Conservation (phyloP, 2,329 filamentous ascomycete species). For the Curvularia lunata region DNA sequence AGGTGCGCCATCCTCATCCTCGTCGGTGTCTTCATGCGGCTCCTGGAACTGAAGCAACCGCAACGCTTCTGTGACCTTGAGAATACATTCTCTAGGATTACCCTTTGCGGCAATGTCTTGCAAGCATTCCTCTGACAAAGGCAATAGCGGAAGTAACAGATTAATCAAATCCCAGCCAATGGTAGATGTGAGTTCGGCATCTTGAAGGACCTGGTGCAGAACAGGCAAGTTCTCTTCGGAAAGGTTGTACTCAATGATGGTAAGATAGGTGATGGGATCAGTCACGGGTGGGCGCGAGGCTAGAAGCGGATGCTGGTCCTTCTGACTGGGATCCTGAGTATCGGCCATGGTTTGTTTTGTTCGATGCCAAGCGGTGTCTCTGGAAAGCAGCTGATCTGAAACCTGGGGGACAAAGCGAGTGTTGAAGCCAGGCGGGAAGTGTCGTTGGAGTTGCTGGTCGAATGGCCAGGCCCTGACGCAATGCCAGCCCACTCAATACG, state of each 20-base stretch:
- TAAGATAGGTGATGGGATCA: slow-evolving; percentile 78
- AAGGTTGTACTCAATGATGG: slow-evolving; percentile 76
- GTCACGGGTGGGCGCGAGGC: slow-evolving; percentile 66
- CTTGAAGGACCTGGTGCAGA: slow-evolving; percentile 72
- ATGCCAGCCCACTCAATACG: slow-evolving; percentile 18
- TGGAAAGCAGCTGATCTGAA: background rate
- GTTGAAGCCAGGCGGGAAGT: slow-evolving; percentile 9
- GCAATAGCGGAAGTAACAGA: slow-evolving; percentile 71
- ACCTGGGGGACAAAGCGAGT: background rate
- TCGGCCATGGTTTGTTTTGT: slow-evolving; percentile 37
- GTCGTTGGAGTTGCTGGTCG: slow-evolving; percentile 10
- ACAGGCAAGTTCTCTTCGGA: slow-evolving; percentile 69
- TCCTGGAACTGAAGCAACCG: slow-evolving; percentile 62
- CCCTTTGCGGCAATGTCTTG: slow-evolving; percentile 77
- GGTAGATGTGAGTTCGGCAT: slow-evolving; percentile 71
- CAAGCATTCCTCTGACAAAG: slow-evolving; percentile 71
- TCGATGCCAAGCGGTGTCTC: background rate
- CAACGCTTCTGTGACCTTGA: slow-evolving; percentile 78
- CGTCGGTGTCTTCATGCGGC: slow-evolving; percentile 61
- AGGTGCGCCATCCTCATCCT: slow-evolving; percentile 43
- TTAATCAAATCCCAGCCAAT: slow-evolving; percentile 87
- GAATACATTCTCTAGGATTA: slow-evolving; percentile 80
- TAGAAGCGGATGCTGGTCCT: slow-evolving; percentile 58
- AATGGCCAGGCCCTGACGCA: slow-evolving; percentile 24
- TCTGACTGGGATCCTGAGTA: slow-evolving; percentile 31